Evolutionary conservation across 305 asterid genomes (phyloP), one percentile per base, ranked within the genome.

Genomic region (Solanum hybrid): DNA sequence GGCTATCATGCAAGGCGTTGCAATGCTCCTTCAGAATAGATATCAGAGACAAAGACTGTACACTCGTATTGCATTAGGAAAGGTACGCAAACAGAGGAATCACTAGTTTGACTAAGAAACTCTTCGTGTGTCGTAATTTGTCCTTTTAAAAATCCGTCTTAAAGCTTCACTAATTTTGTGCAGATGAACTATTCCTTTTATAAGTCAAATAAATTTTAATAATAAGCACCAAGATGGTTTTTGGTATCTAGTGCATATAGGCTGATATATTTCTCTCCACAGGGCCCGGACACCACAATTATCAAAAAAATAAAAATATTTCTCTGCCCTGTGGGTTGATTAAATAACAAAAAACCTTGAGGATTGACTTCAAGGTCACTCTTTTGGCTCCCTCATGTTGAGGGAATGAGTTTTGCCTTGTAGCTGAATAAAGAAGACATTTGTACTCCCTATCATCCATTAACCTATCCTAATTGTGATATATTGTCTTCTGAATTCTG

Each of bases 1-100:
- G 99, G 99, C 99, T 87, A 96, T 96, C 84, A 95, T 98, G 98
- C 99, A 98, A 94, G 99, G 99, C 76, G 94, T 96, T 93, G 95
- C 98, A 81, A 98, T 98, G 99, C 94, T 98, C 88, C 98, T 96
- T 91, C 99, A 98, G 92, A 96, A 98, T 88, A 95, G 95, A 92
- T 98, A 98, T 91, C 99, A 98, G 89, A 92, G 99, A 88, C 99
- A 98, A 95, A 95, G 99, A 91, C 95, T 98, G 45, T 98, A 98
- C 89, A 98, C 99, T 88, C 99, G 99, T 29, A 98, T 98, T 91
- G 99, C 99, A 4, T 94, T 98, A 92, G 99, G 99, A 91, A 98
- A 98, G 98, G 99, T 97, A 93, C 34, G 64, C 32, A 56, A 85
- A 85, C n/a, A 85, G 45, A 24, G 72, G 88, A 85, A 85, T 85